Base-by-base conservation (phyloP, 2,329 filamentous ascomycete genomes). In the Nemania diffusa region DNA sequence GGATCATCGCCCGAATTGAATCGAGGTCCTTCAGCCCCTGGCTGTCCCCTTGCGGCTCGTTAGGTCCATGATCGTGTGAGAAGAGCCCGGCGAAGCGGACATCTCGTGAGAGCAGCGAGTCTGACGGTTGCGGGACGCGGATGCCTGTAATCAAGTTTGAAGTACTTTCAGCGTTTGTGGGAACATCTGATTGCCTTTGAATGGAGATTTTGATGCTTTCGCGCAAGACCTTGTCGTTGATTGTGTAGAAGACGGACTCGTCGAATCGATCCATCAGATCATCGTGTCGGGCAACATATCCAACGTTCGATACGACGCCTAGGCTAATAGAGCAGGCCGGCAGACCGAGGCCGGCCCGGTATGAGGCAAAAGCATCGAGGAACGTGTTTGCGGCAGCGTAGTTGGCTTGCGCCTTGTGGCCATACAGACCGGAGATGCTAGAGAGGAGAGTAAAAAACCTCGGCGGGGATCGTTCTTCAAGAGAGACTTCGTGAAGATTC, bases 341-440 rank as follows among this genome's bases (percentile, higher is more conserved):
- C 0, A 81, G 74, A 5, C 80, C 79, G 0, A 71, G 73, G 0
- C 44, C 40, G 3, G 72, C 71, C 4, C 82, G 78, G 65, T 79
- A 81, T 5, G 65, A 63, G 4, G 78, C 78, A 37, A 83, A 79
- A 1, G 78, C 76, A 58, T 82, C 79, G 29, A 82, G 73, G 74
- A 80, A 84, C 3, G 76, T 68, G 64, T 83, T 84, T 9, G 74
- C 81, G 0, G 81, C 79, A 1, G 78, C 74, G 62, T 84, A 84
- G 62, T 81, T 82, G 32, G 78, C 73, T 58, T 83, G 81, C 2
- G 75, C 76, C n/a, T 74, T 73, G 48, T 75, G 75, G 5, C 79
- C 81, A 3, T 79, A 59, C 5, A 80, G 69, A 29, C 78, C 77
- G 0, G 77, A 78, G 27, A 79, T 75, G 59, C 77, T 79, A 0